These are phyloP conservation scores for Pleurotus eryngii DNA, from an alignment of 768 basidiomycete species.

Conservation along the genomic window DNA sequence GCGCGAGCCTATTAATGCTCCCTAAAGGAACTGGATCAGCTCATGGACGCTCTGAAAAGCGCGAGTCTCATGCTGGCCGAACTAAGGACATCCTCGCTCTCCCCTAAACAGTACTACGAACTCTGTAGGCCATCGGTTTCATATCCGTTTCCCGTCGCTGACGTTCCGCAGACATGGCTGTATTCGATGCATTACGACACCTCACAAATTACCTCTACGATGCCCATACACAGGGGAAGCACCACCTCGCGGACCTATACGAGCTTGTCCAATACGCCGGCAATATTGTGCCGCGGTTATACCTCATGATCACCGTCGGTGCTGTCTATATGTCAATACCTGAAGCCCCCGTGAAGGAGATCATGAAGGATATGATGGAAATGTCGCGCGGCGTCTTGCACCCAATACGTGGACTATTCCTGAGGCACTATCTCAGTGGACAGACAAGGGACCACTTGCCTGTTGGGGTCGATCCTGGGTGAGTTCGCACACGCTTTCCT, in stretches of 20 bases:
- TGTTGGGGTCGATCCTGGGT: constrained; percentile 82
- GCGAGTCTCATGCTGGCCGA: constrained; percentile 98
- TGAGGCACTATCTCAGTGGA: constrained; percentile 94
- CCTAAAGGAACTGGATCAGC: constrained; percentile 83
- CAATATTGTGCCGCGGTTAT: constrained; percentile 89
- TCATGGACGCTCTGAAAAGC: constrained; percentile 98
- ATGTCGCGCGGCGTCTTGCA: constrained; percentile 98
- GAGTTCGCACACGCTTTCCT: constrained; percentile 15
- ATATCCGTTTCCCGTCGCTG: neutral
- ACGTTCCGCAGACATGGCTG: constrained; percentile 79
- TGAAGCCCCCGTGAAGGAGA: constrained; percentile 96
- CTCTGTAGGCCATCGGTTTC: constrained; percentile 59
- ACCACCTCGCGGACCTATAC: constrained; percentile 97
- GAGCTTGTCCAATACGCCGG: constrained; percentile 99
- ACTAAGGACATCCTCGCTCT: constrained; percentile 87
- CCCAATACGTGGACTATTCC: constrained; percentile 93
- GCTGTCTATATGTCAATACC: constrained; percentile 99
- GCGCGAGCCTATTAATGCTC: neutral
- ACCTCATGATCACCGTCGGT: constrained; percentile 99
- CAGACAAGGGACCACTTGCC: constrained; percentile 97
- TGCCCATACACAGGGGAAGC: constrained; percentile 85
- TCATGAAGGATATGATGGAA: constrained; percentile 99
- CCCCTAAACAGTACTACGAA: constrained; percentile 98
- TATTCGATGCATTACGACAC: constrained; percentile 94
- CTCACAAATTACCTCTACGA: constrained; percentile 96